A percentile compares a stretch with the other conserved stretches of the same genome.
These are phyloP conservation scores for Trichoderma sp. DNA, from an alignment of 2,329 filamentous ascomycete genomes.

Conservation along the genomic window DNA sequence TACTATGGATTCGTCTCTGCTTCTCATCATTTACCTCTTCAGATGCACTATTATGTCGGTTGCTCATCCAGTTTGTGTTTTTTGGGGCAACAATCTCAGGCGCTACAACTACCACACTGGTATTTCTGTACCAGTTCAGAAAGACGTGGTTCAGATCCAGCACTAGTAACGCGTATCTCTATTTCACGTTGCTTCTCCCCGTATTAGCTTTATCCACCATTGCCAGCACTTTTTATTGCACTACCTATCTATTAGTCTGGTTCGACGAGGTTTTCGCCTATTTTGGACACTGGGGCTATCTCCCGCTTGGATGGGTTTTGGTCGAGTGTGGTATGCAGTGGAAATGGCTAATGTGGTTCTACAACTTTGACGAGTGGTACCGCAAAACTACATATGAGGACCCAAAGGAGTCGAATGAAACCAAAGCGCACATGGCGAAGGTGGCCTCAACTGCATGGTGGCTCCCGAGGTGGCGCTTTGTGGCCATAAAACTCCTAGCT, in stretches of 20 bases:
- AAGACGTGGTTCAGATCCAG: background rate
- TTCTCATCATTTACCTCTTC: background rate
- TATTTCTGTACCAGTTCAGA: background rate
- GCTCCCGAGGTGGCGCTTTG: background rate
- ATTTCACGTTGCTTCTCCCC: background rate
- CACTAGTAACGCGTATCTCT: background rate
- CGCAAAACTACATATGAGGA: background rate
- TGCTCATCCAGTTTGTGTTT: background rate
- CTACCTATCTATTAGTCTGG: background rate
- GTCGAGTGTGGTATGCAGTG: slow-evolving; percentile 12
- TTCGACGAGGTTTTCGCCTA: background rate
- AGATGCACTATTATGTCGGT: background rate
- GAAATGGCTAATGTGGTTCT: slow-evolving; percentile 14
- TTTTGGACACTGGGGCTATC: background rate
- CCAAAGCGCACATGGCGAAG: background rate
- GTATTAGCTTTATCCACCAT: background rate
- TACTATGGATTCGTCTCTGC: background rate
- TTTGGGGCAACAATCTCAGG: background rate
- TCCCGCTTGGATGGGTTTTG: background rate
- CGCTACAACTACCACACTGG: background rate
- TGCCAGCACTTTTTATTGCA: slow-evolving; percentile 7
- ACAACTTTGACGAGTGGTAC: background rate
- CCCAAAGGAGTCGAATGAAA: background rate
- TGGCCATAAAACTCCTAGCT: background rate
- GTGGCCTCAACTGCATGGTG: background rate